Base-by-base conservation (phyloP, 352 stramenopile species). In the Phytophthora uliginosa region DNA sequence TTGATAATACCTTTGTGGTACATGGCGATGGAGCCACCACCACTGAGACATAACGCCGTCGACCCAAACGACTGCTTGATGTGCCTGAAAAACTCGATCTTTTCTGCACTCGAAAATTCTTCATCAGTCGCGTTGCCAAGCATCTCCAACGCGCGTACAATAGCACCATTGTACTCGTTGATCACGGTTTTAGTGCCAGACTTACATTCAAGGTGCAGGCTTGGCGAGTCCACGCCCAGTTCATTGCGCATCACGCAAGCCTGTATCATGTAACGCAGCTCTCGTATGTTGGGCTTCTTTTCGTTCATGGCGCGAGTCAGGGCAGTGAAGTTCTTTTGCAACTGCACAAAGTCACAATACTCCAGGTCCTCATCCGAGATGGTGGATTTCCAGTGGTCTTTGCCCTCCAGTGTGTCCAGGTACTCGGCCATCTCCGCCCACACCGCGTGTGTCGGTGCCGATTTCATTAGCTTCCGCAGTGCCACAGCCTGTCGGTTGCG, bases 1-100 rank as follows among this genome's bases (percentile, higher is more conserved):
- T 90, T 89, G 24, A 99, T 92, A n/a, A 98, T 94, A 33, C 97
- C 97, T 60, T 98, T 88, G 80, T 99, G 97, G 68, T 99, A 99
- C 95, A 99, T 99, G 4, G 94, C 90, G 61, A 94, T 97, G 61
- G 71, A 90, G 31, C 97, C 97, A 24, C 97, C 97, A 40, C 97
- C 97, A 38, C 85, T 97, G 6, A 99, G 78, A 78, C 96, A 98
- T n/a, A 99, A 73, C 33, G 95, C 95, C 6, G 95, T 98, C 4
- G 89, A 84, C 1, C 97, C 97, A 59, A 98, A 95, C 69, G 97
- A 88, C 18, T 91, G 81, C 66, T 91, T 89, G 8, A 91, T 68
- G 45, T 87, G 79, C 9, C 79, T 76, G 59, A 95, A 93, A 47
- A 93, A 93, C 6, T 68, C 36, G n/a, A 68, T 45, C 38, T 90